These are phyloP conservation scores for Xylaria curta DNA, from an alignment of 495 filamentous ascomycete species.

Conservation along the genomic window DNA sequence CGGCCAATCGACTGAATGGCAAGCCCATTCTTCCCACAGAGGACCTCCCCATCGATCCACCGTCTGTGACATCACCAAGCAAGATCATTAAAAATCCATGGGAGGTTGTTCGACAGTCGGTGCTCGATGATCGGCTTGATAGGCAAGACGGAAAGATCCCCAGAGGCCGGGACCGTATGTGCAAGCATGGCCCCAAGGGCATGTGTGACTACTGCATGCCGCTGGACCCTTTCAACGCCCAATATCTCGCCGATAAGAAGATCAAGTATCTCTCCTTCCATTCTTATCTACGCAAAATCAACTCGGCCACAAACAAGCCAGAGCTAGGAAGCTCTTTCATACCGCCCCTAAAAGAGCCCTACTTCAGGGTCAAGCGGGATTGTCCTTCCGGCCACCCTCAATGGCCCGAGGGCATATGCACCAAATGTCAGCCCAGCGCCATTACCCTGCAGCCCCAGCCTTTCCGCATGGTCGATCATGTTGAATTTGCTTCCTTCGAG, in stretches of 20 bases:
- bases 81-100: conserved; percentile 84
- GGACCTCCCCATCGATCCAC: conserved; percentile 65
- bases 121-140: conserved; percentile 84
- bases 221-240: conserved; percentile 87
- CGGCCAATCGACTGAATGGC: conserved; percentile 75
- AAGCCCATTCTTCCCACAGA: conserved; percentile 73
- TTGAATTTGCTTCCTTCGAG: conserved; percentile 85
- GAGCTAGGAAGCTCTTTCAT: conserved; percentile 93
- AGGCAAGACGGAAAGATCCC: conserved; percentile 92
- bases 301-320: conserved; percentile 93
- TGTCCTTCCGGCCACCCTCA: conserved; percentile 91
- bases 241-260: conserved; percentile 90
- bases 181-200: conserved; percentile 91
- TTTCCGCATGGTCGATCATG: conserved; percentile 98
- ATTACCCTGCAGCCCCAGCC: conserved; percentile 94
- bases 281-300: conserved; percentile 91
- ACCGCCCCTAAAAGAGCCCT: conserved; percentile 92
- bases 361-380: conserved; percentile 84
- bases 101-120: conserved; percentile 87
- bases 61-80: conserved; percentile 62
- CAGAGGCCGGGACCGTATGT: conserved; percentile 85
- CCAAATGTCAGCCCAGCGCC: conserved; percentile 96
- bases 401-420: conserved; percentile 98
- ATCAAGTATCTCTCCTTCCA: conserved; percentile 99
- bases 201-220: conserved; percentile 99